A percentile compares a stretch with the other conserved stretches of the same genome.
phyloP scores from a whole-genome alignment of 2,329 filamentous ascomycete species.

The Calonectria pauciramosa region DNA sequence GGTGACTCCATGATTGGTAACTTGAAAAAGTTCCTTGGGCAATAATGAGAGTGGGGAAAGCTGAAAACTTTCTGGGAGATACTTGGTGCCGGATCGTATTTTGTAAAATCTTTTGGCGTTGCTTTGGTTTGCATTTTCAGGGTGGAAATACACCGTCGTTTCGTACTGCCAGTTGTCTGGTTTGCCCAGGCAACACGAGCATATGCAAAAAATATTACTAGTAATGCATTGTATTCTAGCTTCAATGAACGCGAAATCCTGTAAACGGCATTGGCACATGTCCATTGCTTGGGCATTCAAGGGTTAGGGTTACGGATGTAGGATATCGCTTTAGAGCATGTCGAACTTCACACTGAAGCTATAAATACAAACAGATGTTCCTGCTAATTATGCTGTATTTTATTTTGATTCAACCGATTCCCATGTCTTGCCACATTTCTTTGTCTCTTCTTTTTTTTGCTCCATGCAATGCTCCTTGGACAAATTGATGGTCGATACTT shows the following conservation, averaged over 20 bases:
- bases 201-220: background rate
- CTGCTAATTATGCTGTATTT: too few species aligned
- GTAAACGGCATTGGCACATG: background rate
- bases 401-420: too few species aligned
- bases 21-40: background rate
- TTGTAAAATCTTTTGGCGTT: conserved; percentile 15
- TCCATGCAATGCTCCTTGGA: background rate
- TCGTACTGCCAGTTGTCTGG: background rate
- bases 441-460: background rate
- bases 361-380: background rate
- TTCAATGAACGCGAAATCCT: background rate
- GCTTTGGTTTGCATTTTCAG: background rate
- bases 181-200: background rate
- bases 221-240: background rate
- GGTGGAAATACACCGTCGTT: conserved; percentile 8
- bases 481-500: background rate
- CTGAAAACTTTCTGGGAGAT: background rate
- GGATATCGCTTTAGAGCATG: background rate
- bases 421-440: background rate
- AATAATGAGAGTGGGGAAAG: background rate
- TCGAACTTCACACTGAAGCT: background rate
- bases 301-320: conserved; percentile 24
- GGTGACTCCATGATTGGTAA: background rate
- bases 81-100: conserved; percentile 54
- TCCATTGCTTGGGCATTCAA: conserved; percentile 1